A percentile compares a stretch with the other conserved stretches of the same genome.
Conservation (phyloP, 306 rosid genomes). For the Rosa rugosa region DNA sequence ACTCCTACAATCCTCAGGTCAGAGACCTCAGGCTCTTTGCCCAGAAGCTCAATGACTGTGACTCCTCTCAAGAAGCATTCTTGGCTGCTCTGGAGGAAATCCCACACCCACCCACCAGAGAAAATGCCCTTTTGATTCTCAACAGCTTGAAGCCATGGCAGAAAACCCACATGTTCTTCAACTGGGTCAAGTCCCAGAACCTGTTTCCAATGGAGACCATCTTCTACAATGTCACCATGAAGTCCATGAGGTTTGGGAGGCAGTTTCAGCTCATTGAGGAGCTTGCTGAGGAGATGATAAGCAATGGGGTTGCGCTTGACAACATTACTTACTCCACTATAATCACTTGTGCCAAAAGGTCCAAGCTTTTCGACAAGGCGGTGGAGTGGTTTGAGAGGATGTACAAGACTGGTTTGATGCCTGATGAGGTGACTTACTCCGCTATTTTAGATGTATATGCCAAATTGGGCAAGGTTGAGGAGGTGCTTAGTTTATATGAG, state of each 20-base stretch:
- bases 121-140: conserved; percentile 73
- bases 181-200: conserved; percentile 71
- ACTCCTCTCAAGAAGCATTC: conserved; percentile 49
- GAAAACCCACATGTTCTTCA: conserved; percentile 59
- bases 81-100: conserved; percentile 51
- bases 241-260: conserved; percentile 84
- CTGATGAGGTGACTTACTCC: conserved; percentile 96
- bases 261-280: conserved; percentile 81
- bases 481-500: conserved; percentile 76
- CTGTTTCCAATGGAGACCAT: conserved; percentile 81
- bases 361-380: conserved; percentile 65
- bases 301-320: conserved; percentile 53
- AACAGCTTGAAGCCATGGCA: conserved; percentile 90
- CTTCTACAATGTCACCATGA: conserved; percentile 94
- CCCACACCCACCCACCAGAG: conserved; percentile 62
- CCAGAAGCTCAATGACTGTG: conserved; percentile 55
- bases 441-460: conserved; percentile 92
- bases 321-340: conserved; percentile 90
- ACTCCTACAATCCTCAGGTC: conserved; percentile 57
- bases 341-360: conserved; percentile 77
- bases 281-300: conserved; percentile 85
- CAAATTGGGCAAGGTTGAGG: conserved; percentile 74
- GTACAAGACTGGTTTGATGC: conserved; percentile 92
- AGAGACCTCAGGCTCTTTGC: conserved; percentile 59
- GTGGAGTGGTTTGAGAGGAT: conserved; percentile 94